Base-by-base conservation (phyloP, 1,139 yeast genomes). In the Yamadazyma conglobata region DNA sequence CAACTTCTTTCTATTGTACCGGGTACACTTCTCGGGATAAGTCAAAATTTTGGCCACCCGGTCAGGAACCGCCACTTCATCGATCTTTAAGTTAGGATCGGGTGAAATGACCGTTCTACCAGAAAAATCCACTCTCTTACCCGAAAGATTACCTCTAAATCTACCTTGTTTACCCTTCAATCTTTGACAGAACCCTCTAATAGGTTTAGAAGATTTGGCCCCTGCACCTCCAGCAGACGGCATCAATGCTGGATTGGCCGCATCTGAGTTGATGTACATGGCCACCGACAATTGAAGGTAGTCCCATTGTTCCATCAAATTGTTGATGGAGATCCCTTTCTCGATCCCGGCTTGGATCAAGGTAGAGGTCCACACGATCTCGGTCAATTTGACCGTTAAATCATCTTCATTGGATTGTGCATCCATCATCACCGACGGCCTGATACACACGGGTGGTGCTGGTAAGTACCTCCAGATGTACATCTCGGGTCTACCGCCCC, bases 31-130 rank as follows among this genome's bases (percentile, higher is more conserved):
- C 64, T 93, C 99, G 0, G 99, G 99, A 54, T 84, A 93, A 0
- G 99, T 93, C 49, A 93, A 70, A 15, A 91, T 87, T 58, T 88
- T 91, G 11, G 98, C 98, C 17, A 93, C 96, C 43, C 94, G 70
- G 48, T 89, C 96, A 7, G 99, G 99, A 23, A 93, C 97, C 0
- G 98, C 98, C 28, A 93, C 98, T 60, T 91, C 96, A 58, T 91
- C 97, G 43, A 93, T 87, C 25, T 82, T 71, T 47, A 93, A 69
- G 57, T 93, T 93, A 19, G 98, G 99, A 64, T 93, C 99, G 0
- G 99, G 99, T 1, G 98, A 91, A 54, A 93, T 91, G 47, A 93
- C 99, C 0, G 98, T 93, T 67, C 99, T 78, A 31, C 95, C 98
- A 0, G 97, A 89, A 56, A 93, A 93, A 58, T 93, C 99, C 24